Conservation (phyloP, 148 eudicot genomes). For the Oxyria digyna region DNA sequence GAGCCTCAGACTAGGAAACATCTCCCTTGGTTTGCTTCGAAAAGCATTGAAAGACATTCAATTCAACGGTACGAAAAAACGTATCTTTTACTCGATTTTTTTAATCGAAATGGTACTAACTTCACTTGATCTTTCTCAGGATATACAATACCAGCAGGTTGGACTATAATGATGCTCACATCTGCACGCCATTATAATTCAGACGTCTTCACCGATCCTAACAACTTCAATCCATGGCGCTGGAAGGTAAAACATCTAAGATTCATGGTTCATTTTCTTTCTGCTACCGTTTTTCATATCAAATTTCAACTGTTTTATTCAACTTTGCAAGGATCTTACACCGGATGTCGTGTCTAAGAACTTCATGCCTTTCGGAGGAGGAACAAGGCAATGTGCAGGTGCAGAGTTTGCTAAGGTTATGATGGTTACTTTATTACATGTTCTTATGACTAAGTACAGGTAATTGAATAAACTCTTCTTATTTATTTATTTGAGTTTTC, state of each 20-base stretch:
- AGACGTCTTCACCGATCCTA: conserved; percentile 26
- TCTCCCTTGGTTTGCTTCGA: conserved; percentile 38
- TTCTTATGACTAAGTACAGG: conserved; percentile 29
- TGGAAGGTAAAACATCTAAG: conserved; percentile 26
- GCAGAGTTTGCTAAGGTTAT: conserved; percentile 27
- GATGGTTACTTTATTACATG: conserved; percentile 27
- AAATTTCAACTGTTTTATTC: neutral
- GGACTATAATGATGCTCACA: conserved; percentile 34
- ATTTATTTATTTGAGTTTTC: neutral
- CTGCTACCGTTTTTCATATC: too few relatives aligned
- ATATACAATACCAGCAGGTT: conserved; percentile 40
- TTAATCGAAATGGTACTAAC: neutral
- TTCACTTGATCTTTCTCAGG: conserved; percentile 17
- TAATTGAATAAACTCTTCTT: neutral
- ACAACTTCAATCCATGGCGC: conserved; percentile 34
- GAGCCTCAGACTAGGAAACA: conserved; percentile 37
- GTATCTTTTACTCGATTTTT: neutral
- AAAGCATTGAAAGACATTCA: conserved; percentile 35
- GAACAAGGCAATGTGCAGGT: conserved; percentile 37
- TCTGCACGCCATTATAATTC: conserved; percentile 27
- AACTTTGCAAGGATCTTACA: conserved; percentile 17
- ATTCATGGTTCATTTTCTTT: too few relatives aligned
- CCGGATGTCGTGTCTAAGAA: conserved; percentile 19
- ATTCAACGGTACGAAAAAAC: conserved; percentile 14
- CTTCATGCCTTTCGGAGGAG: conserved; percentile 37